A percentile compares a stretch with the other conserved stretches of the same genome.
These are phyloP conservation scores for Cryphonectria carpinicola DNA, from an alignment of 2,329 filamentous ascomycete species.

Conservation along the genomic window DNA sequence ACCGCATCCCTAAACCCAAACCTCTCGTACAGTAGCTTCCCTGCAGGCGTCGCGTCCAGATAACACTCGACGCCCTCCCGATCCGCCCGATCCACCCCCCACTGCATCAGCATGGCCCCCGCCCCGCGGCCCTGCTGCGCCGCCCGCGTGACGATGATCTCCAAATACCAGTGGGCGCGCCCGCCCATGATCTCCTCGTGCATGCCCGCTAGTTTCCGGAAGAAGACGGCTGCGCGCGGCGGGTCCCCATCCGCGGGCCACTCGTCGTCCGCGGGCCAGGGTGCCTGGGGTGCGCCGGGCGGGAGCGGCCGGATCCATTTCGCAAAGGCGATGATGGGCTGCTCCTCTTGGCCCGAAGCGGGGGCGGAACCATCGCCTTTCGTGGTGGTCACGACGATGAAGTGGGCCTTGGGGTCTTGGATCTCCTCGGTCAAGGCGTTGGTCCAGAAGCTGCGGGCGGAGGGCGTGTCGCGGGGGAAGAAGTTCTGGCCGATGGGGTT, in stretches of 20 bases:
- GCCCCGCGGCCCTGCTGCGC: constrained; percentile 52
- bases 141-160: constrained; percentile 48
- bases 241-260: constrained; percentile 48
- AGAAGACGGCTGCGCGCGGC: constrained; percentile 45
- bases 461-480: constrained; percentile 39
- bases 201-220: constrained; percentile 41
- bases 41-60: constrained; percentile 54
- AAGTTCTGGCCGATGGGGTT: constrained; percentile 43
- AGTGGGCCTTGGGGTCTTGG: constrained; percentile 41
- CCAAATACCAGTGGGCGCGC: constrained; percentile 53
- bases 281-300: constrained; percentile 34
- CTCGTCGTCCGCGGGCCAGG: constrained; percentile 34
- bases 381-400: constrained; percentile 42
- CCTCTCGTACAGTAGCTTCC: constrained; percentile 51
- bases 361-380: too few species aligned
- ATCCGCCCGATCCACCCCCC: constrained; percentile 53
- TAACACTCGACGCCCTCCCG: constrained; percentile 47
- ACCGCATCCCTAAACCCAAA: constrained; percentile 48
- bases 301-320: constrained; percentile 47
- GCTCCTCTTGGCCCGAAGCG: constrained; percentile 35
- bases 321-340: constrained; percentile 49
- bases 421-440: constrained; percentile 44
- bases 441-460: constrained; percentile 42
- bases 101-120: constrained; percentile 48
- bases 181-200: constrained; percentile 45